Conservation (phyloP, 2,329 filamentous ascomycete genomes). For the Juglanconis juglandina region DNA sequence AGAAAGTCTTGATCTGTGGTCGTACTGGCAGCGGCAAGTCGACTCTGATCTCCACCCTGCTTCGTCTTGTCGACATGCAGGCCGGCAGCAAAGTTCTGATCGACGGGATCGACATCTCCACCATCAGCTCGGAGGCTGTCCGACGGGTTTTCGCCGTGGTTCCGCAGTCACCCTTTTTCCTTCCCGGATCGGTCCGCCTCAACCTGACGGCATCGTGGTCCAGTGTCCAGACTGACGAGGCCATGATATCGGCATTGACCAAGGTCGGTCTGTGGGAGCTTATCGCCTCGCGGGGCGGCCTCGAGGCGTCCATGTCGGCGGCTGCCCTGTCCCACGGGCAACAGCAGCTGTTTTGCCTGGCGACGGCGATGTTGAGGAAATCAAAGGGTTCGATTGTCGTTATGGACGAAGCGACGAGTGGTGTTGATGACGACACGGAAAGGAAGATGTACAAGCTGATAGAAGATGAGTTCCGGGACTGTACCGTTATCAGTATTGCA, state of each 20-base stretch:
- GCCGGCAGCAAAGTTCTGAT: slow-evolving; percentile 39
- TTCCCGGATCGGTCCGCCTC: not conserved
- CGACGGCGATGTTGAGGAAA: slow-evolving; percentile 53
- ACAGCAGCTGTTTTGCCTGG: slow-evolving; percentile 46
- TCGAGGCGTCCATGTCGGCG: not conserved
- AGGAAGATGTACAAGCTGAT: no score
- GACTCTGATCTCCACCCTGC: slow-evolving; percentile 26
- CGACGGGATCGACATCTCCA: slow-evolving; percentile 38
- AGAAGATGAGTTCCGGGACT: no score
- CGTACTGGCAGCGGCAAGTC: slow-evolving; percentile 19
- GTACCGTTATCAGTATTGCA: no score
- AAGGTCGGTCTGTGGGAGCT: slow-evolving; percentile 39
- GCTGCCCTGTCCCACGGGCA: not conserved
- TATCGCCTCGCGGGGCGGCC: not conserved
- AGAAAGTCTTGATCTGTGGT: slow-evolving; percentile 1
- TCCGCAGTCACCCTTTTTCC: slow-evolving; percentile 40
- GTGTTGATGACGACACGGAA: not conserved
- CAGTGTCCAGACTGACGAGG: not conserved
- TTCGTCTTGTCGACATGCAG: slow-evolving; percentile 43
- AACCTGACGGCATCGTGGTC: not conserved
- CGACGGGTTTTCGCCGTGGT: slow-evolving; percentile 37
- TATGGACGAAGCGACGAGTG: slow-evolving; percentile 50
- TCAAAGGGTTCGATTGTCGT: slow-evolving; percentile 54
- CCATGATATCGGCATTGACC: slow-evolving; percentile 37
- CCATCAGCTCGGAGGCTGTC: slow-evolving; percentile 23